Percentiles rank a stretch among this genome's conserved stretches.
Conservation (phyloP, 768 basidiomycete genomes). For the Mycena vulgaris region DNA sequence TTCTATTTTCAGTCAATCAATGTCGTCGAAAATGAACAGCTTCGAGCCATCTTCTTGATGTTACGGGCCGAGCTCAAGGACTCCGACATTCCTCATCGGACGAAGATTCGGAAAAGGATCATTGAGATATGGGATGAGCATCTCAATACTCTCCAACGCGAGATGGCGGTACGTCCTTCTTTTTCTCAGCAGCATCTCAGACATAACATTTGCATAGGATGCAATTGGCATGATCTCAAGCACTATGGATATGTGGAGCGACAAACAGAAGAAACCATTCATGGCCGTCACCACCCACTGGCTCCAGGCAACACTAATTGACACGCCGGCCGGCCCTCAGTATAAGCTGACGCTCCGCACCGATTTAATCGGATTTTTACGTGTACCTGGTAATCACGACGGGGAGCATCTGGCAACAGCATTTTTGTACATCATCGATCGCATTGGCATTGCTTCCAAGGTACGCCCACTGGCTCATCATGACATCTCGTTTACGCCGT, state of each 20-base stretch:
- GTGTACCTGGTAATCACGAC: constrained; percentile 53
- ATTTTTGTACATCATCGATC: constrained; percentile 51
- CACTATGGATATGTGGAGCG: constrained; percentile 57
- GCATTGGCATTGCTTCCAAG: constrained; percentile 44
- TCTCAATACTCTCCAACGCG: constrained; percentile 39
- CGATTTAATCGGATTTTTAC: constrained; percentile 54
- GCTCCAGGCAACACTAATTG: constrained; percentile 44
- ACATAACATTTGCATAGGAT: constrained; percentile 39
- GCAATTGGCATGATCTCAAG: constrained; percentile 52
- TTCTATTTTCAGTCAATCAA: constrained; percentile 19
- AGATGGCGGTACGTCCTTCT: constrained; percentile 40
- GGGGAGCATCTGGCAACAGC: constrained; percentile 54
- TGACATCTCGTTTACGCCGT: neutral
- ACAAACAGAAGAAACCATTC: constrained; percentile 51
- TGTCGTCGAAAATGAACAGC: constrained; percentile 33
- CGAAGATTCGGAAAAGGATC: constrained; percentile 41
- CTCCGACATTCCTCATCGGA: constrained; percentile 49
- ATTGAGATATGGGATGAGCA: constrained; percentile 43
- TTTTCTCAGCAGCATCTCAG: constrained; percentile 35
- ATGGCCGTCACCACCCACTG: constrained; percentile 63
- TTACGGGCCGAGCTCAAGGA: constrained; percentile 48
- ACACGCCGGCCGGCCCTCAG: constrained; percentile 38
- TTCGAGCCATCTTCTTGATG: constrained; percentile 41
- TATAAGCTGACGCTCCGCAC: constrained; percentile 46
- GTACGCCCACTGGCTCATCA: neutral